Conservation (phyloP, 192 early-diverging fungal genomes). For the Mortierella hygrophila region DNA sequence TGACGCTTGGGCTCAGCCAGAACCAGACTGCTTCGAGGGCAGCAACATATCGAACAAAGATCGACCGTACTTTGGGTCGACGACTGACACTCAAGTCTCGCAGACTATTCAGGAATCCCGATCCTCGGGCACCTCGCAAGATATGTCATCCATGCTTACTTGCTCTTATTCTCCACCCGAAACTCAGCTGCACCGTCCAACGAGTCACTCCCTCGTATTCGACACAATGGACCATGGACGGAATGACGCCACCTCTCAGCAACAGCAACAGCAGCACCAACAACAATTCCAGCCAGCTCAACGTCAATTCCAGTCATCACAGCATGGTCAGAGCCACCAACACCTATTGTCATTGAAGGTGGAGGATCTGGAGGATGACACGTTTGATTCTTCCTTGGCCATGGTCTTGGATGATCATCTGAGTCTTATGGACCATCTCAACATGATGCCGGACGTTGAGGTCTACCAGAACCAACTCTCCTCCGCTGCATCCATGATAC, state of each 20-base stretch:
- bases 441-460: conserved; percentile 26
- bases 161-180: too few species aligned
- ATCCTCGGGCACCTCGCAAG: too few species aligned
- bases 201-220: neutral
- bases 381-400: conserved; percentile 23
- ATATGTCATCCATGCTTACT: too few species aligned
- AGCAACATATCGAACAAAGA: neutral
- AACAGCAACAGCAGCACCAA: conserved; percentile 7
- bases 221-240: neutral
- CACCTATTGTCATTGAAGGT: neutral
- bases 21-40: neutral
- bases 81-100: too few species aligned
- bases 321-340: neutral
- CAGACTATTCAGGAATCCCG: too few species aligned
- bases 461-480: neutral
- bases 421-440: conserved; percentile 27
- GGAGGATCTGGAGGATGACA: conserved; percentile 12
- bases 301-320: neutral
- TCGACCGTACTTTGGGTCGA: too few species aligned
- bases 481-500: neutral
- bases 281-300: neutral
- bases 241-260: neutral
- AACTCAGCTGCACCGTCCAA: neutral
- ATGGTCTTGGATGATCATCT: conserved; percentile 37
- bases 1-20: neutral